Conservation (phyloP, 2,329 filamentous ascomycete species). For the Teratosphaeria epicoccoides region DNA sequence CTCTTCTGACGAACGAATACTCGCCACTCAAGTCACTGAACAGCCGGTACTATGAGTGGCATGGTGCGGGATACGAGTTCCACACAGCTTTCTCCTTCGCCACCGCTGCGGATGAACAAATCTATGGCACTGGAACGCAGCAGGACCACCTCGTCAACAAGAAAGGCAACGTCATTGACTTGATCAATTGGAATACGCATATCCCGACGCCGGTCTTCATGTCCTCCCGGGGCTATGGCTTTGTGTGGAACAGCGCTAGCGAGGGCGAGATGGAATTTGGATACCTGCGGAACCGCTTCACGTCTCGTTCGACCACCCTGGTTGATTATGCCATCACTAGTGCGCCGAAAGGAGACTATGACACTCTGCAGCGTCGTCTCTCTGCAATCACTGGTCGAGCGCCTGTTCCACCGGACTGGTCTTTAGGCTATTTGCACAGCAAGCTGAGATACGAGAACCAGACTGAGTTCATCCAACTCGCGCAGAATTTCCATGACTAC, state of each 20-base stretch:
- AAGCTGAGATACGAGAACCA: conserved; percentile 26
- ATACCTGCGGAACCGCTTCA: conserved; percentile 19
- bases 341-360: conserved; percentile 22
- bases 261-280: conserved; percentile 24
- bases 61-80: conserved; percentile 27
- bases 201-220: conserved; percentile 24
- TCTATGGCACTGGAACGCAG: conserved; percentile 24
- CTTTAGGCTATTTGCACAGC: conserved; percentile 23
- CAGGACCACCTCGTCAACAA: conserved; percentile 25
- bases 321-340: conserved; percentile 25
- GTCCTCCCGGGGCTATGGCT: conserved; percentile 22
- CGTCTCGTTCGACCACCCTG: conserved; percentile 18
- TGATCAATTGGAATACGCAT: conserved; percentile 26
- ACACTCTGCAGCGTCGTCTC: conserved; percentile 18
- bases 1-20: conserved; percentile 29
- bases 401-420: conserved; percentile 21
- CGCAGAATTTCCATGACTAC: conserved; percentile 21
- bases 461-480: conserved; percentile 20
- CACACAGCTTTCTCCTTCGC: conserved; percentile 28
- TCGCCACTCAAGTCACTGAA: conserved; percentile 26
- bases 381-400: conserved; percentile 22
- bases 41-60: conserved; percentile 28
- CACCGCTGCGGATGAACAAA: conserved; percentile 25
- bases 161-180: conserved; percentile 22
- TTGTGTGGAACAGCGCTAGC: conserved; percentile 24